phyloP scores from a whole-genome alignment of 176 grass and related monocot species.

The Triticum turgidum region DNA sequence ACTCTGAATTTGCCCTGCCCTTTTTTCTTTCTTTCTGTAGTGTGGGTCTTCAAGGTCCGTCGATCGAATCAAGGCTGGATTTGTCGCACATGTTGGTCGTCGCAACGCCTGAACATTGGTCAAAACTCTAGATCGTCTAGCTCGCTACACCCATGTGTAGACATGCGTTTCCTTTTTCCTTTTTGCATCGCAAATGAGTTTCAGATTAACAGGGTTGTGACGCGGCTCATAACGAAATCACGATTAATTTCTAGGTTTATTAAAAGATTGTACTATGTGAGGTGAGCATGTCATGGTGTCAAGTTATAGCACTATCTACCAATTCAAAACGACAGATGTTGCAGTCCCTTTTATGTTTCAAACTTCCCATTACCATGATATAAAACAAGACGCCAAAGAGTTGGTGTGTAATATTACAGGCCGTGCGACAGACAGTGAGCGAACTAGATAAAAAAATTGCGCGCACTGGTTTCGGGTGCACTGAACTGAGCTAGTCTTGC shows the following conservation, averaged over 20 bases:
- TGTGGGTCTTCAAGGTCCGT: constrained; percentile 88
- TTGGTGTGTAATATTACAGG: too few species aligned
- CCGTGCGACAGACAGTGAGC: too few species aligned
- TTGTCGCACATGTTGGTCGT: constrained; percentile 62
- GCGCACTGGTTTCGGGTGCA: not conserved
- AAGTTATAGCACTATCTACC: not conserved
- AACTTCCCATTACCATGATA: too few species aligned
- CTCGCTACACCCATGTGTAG: not conserved
- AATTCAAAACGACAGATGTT: too few species aligned
- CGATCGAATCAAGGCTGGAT: constrained; percentile 70
- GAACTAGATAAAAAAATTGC: constrained; percentile 40
- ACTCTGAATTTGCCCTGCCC: not conserved
- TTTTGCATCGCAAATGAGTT: not conserved
- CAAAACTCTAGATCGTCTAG: not conserved
- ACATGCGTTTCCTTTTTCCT: not conserved
- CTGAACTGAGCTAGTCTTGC: not conserved
- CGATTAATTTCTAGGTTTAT: not conserved
- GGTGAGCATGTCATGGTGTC: not conserved
- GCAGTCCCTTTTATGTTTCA: too few species aligned
- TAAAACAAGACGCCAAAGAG: too few species aligned
- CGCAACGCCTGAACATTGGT: constrained; percentile 42
- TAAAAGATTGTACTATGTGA: not conserved
- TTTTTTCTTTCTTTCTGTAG: constrained; percentile 33
- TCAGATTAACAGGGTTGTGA: not conserved
- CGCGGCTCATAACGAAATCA: not conserved